Conservation (phyloP, 331 rosid genomes). For the Prunus yedoensis region DNA sequence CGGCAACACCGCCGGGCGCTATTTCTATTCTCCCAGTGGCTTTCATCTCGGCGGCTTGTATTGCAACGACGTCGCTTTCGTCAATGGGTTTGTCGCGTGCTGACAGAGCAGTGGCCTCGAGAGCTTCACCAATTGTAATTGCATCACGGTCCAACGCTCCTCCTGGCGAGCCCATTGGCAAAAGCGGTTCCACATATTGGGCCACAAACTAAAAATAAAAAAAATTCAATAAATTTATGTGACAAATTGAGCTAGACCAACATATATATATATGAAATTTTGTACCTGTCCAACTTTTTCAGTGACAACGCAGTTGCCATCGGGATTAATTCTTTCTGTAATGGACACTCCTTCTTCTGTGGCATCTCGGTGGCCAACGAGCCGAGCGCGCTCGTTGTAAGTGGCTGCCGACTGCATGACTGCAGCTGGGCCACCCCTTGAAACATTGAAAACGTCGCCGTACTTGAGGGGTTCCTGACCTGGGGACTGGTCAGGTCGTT, state of each 20-base stretch:
- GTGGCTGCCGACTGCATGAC: slow-evolving; percentile 65
- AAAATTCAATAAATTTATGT: no score
- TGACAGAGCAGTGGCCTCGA: slow-evolving; percentile 44
- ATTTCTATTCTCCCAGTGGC: slow-evolving; percentile 34
- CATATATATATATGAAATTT: not conserved
- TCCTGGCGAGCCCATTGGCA: slow-evolving; percentile 28
- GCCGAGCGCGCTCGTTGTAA: slow-evolving; percentile 29
- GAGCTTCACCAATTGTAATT: slow-evolving; percentile 59
- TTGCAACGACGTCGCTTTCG: slow-evolving; percentile 44
- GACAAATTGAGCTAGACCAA: no score
- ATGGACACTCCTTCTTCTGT: slow-evolving; percentile 43
- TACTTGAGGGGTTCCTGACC: slow-evolving; percentile 48
- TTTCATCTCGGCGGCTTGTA: slow-evolving; percentile 47
- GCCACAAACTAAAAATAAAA: slow-evolving; percentile 30
- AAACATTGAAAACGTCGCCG: slow-evolving; percentile 60
- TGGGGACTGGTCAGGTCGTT: slow-evolving; percentile 4
- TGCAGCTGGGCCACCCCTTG: slow-evolving; percentile 57
- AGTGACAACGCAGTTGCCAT: slow-evolving; percentile 32
- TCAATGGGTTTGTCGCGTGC: slow-evolving; percentile 47
- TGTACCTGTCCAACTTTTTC: slow-evolving; percentile 49
- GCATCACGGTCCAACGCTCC: slow-evolving; percentile 32
- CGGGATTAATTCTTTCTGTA: slow-evolving; percentile 23
- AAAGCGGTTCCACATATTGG: slow-evolving; percentile 46
- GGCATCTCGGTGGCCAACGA: slow-evolving; percentile 22
- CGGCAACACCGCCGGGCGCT: slow-evolving; percentile 38